Evolutionary conservation across 148 eudicot genomes (phyloP).

Genomic region (Talinum fruticosum): DNA sequence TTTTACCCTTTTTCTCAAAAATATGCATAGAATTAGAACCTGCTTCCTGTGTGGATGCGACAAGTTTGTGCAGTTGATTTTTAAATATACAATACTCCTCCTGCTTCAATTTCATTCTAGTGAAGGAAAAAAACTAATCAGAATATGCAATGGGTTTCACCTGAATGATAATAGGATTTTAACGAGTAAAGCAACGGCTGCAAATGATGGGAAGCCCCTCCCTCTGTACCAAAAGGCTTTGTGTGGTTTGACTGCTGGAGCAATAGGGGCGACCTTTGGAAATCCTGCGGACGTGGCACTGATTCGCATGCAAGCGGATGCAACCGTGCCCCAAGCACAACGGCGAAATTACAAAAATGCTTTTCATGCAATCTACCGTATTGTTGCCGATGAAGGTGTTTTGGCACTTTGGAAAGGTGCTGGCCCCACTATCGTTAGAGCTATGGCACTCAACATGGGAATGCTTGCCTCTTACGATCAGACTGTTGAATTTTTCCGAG

Average conservation of each 20-base stretch:
- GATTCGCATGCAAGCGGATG: conserved; percentile 98
- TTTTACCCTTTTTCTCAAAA: too few relatives aligned
- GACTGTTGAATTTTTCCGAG: conserved; percentile 77
- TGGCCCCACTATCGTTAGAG: conserved; percentile 90
- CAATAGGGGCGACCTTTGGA: conserved; percentile 86
- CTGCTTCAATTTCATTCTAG: too few relatives aligned
- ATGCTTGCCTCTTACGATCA: conserved; percentile 99
- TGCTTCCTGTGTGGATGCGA: too few relatives aligned
- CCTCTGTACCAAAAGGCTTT: conserved; percentile 92
- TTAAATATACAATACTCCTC: too few relatives aligned
- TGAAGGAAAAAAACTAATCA: too few relatives aligned
- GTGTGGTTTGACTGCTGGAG: conserved; percentile 95
- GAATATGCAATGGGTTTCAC: too few relatives aligned
- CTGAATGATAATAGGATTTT: conserved; percentile 41
- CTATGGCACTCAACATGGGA: conserved; percentile 98
- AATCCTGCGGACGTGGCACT: conserved; percentile 96
- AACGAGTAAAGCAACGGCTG: conserved; percentile 77
- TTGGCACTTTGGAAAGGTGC: conserved; percentile 92
- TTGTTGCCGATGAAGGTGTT: conserved; percentile 76
- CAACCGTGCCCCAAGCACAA: conserved; percentile 81
- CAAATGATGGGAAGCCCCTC: conserved; percentile 93
- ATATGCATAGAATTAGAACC: too few relatives aligned
- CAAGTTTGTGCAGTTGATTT: too few relatives aligned
- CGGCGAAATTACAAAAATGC: conserved; percentile 83
- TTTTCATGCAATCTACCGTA: conserved; percentile 80